Base-by-base conservation (phyloP, 345 rosid genomes). In the Eucalyptus cloeziana region DNA sequence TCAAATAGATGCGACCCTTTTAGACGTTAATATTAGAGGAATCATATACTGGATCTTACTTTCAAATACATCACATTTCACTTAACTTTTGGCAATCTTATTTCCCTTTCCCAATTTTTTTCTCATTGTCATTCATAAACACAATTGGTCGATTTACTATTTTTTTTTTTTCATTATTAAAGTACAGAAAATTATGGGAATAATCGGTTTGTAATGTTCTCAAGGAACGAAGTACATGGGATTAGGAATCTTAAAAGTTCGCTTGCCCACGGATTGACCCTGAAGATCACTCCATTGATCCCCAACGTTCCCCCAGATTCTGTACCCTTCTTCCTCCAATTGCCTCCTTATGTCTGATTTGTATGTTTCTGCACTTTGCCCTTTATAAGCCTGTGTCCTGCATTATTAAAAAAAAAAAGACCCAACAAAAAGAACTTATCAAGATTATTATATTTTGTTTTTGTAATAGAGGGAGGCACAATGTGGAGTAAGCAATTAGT, bases 201-300 rank as follows among this genome's bases (percentile, higher is more conserved):
- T 69, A 69, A 86, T 86, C 19, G 87, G 22, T 17, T 51, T 17
- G 60, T 54, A 22, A 54, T 49, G 86, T 19, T 58, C 49, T 87
- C 44, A 90, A 85, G 91, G 91, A 60, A 90, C 91, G 10, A 87
- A 90, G 86, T 90, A 90, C 87, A 90, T 87, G 67, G 91, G 91
- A 62, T 90, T 90, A 30, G 91, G 91, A 45, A 90, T 86, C 91
- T 90, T 90, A 81, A 90, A 90, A 1, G 91, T 90, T 50, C 91
- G 89, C 9, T 85, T 67, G 89, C 89, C 89, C 30, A 54, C n/a
- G 43, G 67, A 90, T 17, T 90, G 87, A 49, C 91, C 91, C 30
- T 90, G 89, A 60, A 90, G 87, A 16, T 90, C 91, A n/a, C 91
- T 90, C 91, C 91, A 90, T 30, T 90, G 91, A 40, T 90, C 91